Conservation (phyloP, 2,329 filamentous ascomycete species). For the Aspergillus eucalypticola region DNA sequence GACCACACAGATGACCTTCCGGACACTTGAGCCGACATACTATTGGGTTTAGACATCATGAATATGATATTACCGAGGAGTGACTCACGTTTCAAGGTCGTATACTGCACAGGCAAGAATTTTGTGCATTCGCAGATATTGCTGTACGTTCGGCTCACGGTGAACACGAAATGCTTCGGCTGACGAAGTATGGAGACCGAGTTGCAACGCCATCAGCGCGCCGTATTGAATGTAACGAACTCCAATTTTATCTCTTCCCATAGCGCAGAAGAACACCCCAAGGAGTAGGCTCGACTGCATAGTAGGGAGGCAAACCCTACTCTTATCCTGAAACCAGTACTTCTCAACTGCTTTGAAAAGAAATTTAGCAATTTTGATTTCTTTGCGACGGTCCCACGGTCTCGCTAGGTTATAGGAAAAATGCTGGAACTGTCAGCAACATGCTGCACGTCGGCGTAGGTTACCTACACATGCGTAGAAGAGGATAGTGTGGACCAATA, state of each 20-base stretch:
- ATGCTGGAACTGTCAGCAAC: not conserved
- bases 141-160: not conserved
- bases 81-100: not conserved
- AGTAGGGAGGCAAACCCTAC: not conserved
- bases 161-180: not conserved
- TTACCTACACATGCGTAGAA: constrained; percentile 5
- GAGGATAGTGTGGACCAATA: constrained; percentile 4
- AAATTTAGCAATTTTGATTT: not conserved
- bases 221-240: not conserved
- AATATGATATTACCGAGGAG: no score
- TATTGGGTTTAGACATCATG: no score
- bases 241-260: not conserved
- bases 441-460: no score
- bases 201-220: not conserved
- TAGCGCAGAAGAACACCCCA: not conserved
- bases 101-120: not conserved
- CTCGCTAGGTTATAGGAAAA: constrained; percentile 1
- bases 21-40: not conserved
- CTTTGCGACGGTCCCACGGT: not conserved
- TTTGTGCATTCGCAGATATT: not conserved
- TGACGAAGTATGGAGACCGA: not conserved
- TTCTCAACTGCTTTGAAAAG: not conserved
- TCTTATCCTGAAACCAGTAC: not conserved
- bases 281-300: constrained; percentile 1
- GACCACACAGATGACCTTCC: not conserved